Evolutionary conservation across 208 protist genomes (phyloP).

Genomic region (Entamoeba histolytica): DNA sequence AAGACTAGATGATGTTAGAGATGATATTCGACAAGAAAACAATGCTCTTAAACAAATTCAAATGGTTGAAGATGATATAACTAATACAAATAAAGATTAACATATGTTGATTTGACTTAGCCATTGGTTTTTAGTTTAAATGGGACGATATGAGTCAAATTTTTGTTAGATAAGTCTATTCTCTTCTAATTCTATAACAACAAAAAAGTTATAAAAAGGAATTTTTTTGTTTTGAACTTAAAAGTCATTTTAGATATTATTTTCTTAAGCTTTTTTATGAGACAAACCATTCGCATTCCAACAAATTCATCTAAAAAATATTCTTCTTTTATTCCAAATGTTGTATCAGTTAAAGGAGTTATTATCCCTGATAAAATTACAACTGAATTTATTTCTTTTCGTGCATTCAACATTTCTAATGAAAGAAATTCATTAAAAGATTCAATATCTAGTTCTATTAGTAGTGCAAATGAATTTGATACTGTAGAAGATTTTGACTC

Average conservation of each 20-base stretch:
- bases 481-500: neutral
- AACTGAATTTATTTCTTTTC: neutral
- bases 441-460: neutral
- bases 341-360: neutral
- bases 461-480: neutral
- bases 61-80: neutral
- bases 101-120: no score
- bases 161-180: no score
- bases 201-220: no score
- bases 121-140: no score
- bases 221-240: no score
- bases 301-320: no score
- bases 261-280: no score
- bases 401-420: neutral
- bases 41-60: neutral
- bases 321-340: neutral
- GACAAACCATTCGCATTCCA: no score
- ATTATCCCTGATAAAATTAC: neutral
- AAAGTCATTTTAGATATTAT: no score
- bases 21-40: neutral
- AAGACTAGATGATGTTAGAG: neutral
- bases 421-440: neutral
- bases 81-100: neutral
- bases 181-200: no score
- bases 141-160: no score